Evolutionary conservation across 108 stramenopile species (phyloP).

Genomic region (Cyclostephanos tholiformis): DNA sequence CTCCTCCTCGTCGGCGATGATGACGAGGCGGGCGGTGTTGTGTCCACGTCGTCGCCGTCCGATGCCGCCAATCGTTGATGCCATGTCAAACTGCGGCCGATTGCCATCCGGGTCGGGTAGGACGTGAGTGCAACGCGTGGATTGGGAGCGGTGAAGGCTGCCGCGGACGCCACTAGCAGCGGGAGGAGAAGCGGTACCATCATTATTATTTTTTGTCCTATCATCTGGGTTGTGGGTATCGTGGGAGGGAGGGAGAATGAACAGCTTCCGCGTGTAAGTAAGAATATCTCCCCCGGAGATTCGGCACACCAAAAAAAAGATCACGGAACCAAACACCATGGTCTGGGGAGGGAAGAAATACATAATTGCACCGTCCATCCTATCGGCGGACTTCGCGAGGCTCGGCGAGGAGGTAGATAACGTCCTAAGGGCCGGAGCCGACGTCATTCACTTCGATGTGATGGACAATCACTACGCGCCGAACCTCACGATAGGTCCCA

Average conservation of each 20-base stretch:
- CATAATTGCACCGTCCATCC: conserved; percentile 98
- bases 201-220: no score
- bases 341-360: conserved; percentile 95
- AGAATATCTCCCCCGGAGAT: no score
- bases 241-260: no score
- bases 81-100: not conserved
- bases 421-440: conserved; percentile 95
- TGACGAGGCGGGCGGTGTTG: not conserved
- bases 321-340: conserved; percentile 32
- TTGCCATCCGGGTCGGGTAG: not conserved
- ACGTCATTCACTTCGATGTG: conserved; percentile 99
- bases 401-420: conserved; percentile 98
- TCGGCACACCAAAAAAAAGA: no score
- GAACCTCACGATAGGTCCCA: conserved; percentile 98
- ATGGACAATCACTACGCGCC: conserved; percentile 99
- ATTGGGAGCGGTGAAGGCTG: conserved; percentile 27
- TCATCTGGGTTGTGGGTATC: no score
- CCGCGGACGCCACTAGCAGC: conserved; percentile 14
- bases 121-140: not conserved
- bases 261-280: no score
- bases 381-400: conserved; percentile 96
- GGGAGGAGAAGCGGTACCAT: conserved; percentile 3
- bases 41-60: conserved; percentile 9
- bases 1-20: conserved; percentile 41
- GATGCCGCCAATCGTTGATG: not conserved